Base-by-base conservation (phyloP, 371 early-diverging fungal species). In the Catenaria anguillulae region DNA sequence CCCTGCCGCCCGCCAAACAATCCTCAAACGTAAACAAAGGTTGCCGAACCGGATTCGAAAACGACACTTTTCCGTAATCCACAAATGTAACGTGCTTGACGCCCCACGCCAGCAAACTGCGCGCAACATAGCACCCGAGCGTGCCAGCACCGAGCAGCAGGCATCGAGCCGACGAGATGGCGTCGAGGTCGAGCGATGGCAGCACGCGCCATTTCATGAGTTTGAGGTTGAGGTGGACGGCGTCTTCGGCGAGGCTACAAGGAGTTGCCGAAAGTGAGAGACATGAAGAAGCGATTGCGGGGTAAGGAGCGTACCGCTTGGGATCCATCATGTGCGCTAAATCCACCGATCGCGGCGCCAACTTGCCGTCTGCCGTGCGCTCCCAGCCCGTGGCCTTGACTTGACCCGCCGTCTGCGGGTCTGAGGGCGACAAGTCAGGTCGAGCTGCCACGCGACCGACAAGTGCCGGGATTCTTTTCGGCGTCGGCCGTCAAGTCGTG, bases 141-240 rank as follows among this genome's bases (percentile, higher is more conserved):
- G 97, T 97, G n/a, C 97, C 97, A 1, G 92, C 87, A 21, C 97
- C 97, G 4, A 95, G 72, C 40, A 97, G 74, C 56, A 97, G 74
- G 63, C 87, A 90, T 59, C 85, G 85, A 15, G 85, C 80, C 31
- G 68, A 69, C 24, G 83, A 76, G 24, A 94, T 80, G 59, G 78
- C 81, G 60, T 88, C 92, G 50, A 97, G 77, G 52, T 92, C 77
- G 48, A 97, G 70, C 2, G 79, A 76, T 23, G 95, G 96, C 52
- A 90, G 73, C 40, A 92, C 71, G 24, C 95, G 76, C 97, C 97
- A 97, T 34, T 89, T 78, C 96, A 97, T 97, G 61, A 97, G 77
- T 67, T 92, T 90, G 62, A 95, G 73, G 68, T 97, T 97, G 42
- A 97, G 73, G 65, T 90, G 88, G 15, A 93, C 89, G 1, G 95